These are phyloP conservation scores for Ceriops tagal DNA, from an alignment of 345 rosid genomes.

Conservation along the genomic window DNA sequence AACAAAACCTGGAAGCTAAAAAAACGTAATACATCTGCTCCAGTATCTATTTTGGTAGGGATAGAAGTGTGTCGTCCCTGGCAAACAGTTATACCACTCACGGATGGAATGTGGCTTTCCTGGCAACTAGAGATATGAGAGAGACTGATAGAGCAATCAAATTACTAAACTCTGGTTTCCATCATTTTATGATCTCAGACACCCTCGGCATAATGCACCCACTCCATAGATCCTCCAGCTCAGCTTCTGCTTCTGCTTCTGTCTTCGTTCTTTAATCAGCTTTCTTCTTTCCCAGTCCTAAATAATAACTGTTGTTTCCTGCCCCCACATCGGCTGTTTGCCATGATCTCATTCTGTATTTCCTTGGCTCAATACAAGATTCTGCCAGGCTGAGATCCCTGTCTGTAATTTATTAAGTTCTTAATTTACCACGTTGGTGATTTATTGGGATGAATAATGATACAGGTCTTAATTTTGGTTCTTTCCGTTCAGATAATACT, in stretches of 20 bases:
- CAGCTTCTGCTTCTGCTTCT: neutral
- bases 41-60: neutral
- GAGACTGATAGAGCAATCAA: slow-evolving; percentile 9
- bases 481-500: too few relatives aligned
- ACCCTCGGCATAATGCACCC: neutral
- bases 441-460: too few relatives aligned
- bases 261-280: neutral
- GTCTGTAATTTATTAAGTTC: too few relatives aligned
- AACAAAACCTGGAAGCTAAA: neutral
- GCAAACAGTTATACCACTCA: slow-evolving; percentile 28
- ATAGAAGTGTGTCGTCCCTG: neutral
- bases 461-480: too few relatives aligned
- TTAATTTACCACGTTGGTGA: too few relatives aligned
- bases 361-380: too few relatives aligned
- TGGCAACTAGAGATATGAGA: neutral
- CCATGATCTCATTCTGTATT: too few relatives aligned
- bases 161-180: slow-evolving; percentile 3
- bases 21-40: too few relatives aligned
- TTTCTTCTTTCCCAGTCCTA: neutral
- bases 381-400: too few relatives aligned
- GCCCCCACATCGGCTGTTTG: too few relatives aligned
- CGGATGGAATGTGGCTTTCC: slow-evolving; percentile 33
- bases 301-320: neutral
- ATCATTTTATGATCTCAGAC: neutral
- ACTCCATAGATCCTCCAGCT: slow-evolving; percentile 5